Conservation (phyloP, 345 rosid genomes). For the Laguncularia racemosa region DNA sequence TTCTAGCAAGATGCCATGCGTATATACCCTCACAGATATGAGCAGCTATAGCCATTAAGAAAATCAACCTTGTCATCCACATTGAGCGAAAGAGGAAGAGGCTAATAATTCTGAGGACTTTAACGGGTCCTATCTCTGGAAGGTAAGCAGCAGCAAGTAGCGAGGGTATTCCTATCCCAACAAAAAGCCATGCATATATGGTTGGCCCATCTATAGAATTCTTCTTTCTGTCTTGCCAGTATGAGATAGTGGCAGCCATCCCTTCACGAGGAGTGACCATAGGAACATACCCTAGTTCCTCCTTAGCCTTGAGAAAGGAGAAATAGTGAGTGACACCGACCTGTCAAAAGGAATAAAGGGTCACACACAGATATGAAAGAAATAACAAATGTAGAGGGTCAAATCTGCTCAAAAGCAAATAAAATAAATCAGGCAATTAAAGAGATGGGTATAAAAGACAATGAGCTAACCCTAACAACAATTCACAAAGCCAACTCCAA, state of each 20-base stretch:
- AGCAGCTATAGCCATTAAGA: constrained; percentile 16
- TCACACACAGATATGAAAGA: too few species aligned
- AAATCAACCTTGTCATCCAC: constrained; percentile 32
- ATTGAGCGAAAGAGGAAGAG: constrained; percentile 56
- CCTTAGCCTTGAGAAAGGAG: constrained; percentile 78
- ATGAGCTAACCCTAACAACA: too few species aligned
- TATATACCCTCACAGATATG: constrained; percentile 55
- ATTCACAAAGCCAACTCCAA: too few species aligned
- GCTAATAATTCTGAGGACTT: constrained; percentile 34
- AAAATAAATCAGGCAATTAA: too few species aligned
- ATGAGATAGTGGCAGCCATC: constrained; percentile 77
- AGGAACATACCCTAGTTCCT: constrained; percentile 87
- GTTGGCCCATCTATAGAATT: constrained; percentile 66
- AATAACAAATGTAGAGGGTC: too few species aligned
- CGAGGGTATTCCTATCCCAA: constrained; percentile 37
- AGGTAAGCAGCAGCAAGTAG: constrained; percentile 50
- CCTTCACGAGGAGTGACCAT: constrained; percentile 73
- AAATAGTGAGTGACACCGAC: constrained; percentile 91
- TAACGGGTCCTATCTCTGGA: constrained; percentile 62
- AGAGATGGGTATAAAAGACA: too few species aligned
- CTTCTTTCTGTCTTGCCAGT: constrained; percentile 66
- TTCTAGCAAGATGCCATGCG: constrained; percentile 57
- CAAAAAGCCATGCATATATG: constrained; percentile 46
- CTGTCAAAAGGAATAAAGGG: constrained; percentile 21
- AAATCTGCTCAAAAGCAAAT: too few species aligned